phyloP scores from a whole-genome alignment of 768 basidiomycete species.

The Rhizopogon vesiculosus region DNA sequence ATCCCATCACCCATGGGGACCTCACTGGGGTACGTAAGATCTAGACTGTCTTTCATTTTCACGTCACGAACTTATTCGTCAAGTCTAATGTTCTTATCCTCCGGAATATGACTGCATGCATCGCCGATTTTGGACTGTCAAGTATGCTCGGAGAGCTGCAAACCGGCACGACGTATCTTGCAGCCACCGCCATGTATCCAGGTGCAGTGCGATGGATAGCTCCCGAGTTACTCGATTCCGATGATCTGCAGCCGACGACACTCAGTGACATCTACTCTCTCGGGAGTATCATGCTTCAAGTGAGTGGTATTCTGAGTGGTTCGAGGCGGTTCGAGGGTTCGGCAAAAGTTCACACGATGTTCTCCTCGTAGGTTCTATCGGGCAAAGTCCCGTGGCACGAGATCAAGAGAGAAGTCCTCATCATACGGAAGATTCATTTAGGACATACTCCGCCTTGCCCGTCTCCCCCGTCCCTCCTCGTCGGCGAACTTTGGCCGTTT shows the following conservation, averaged over 20 bases:
- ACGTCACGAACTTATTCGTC: not conserved
- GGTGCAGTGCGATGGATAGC: constrained; percentile 46
- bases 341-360: not conserved
- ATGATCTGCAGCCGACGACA: constrained; percentile 8
- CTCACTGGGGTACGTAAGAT: constrained; percentile 17
- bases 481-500: no score
- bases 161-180: constrained; percentile 24
- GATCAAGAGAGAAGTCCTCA: not conserved
- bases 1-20: constrained; percentile 15
- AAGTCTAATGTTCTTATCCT: constrained; percentile 28
- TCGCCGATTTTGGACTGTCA: constrained; percentile 44
- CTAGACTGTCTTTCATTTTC: not conserved
- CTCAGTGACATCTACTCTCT: constrained; percentile 12
- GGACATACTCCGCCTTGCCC: no score
- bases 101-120: constrained; percentile 28
- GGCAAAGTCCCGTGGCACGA: constrained; percentile 11
- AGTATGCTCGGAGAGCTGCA: constrained; percentile 28
- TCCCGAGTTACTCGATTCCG: constrained; percentile 22
- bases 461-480: no score
- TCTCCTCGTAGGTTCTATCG: constrained; percentile 15
- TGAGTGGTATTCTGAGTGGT: constrained; percentile 1
- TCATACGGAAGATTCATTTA: not conserved
- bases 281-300: constrained; percentile 21
- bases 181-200: constrained; percentile 16
- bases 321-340: not conserved